Base-by-base conservation (phyloP, 495 filamentous ascomycete genomes). In the Poronia punctata region DNA sequence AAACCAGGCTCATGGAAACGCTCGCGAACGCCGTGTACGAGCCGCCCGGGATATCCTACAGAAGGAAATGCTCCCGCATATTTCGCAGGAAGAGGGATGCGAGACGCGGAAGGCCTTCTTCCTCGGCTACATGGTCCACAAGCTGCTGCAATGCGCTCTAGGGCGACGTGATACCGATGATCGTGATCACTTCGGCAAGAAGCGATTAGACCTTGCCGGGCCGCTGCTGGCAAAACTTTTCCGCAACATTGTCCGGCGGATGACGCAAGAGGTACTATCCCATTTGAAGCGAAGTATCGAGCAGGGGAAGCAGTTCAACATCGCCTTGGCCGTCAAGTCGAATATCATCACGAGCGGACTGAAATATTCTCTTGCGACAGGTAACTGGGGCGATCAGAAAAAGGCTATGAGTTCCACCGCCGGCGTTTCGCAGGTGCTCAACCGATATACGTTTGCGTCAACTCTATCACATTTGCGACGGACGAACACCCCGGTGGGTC, bases 361-460 rank as follows among this genome's bases (percentile, higher is more conserved):
- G 51, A 93, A 95, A 61, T 97, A 97, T 57, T 95, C 89, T 26
- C 74, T 99, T 29, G 89, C 92, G n/a, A 99, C 92, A 6, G 92
- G 92, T 42, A 99, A 99, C 63, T 99, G 92, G 92, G 93, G 93
- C 45, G 92, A 97, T 46, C 92, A 97, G 64, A 99, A 96, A 75
- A 97, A 97, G 71, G 90, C 92, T 14, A 84, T 83, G 49, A 83
- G 78, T 49, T 82, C 88, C 1, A 97, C 94, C 48, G 92, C 92
- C 35, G 92, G 92, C 66, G 92, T 99, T 20, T 96, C 90, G 7
- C 92, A 99, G 65, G 93, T 99, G 64, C 71, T 99, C 38, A 97
- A 95, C 71, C 80, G 92, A 54, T 97, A 97, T 56, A 97, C 93
- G 0, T 99, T 92, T 56, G 83, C 93, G 14, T 97, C 93, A 21